Evolutionary conservation across 495 filamentous ascomycete genomes (phyloP), one percentile per base, ranked within the genome.

Genomic region (Penicillium ochrochloron): DNA sequence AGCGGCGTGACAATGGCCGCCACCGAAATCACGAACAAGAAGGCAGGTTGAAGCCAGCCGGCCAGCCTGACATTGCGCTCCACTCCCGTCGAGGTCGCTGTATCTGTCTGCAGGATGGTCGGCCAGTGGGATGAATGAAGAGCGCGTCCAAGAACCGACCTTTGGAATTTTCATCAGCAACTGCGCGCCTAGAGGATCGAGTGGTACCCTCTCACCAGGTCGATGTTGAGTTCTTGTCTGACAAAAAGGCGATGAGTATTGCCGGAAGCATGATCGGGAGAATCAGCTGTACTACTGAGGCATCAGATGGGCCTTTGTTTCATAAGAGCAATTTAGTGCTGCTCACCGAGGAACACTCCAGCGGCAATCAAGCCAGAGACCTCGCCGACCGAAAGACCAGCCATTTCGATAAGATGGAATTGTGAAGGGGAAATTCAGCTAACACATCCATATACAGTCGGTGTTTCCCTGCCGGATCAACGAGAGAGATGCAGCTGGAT

Each of bases 91-190:
- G 41, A 19, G 17, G 41, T 44, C 17, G 41, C 41, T 44, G 41
- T 44, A 19, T 44, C 41, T 44, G 41, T 44, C 17, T 44, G 41
- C 17, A 44, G 19, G 41, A 44, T 44, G 41, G 41, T 44, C 17
- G 41, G 41, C 41, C 41, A 44, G 41, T 44, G 41, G 41, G 41
- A 44, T 19, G 41, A 44, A 19, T 44, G 41, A 17, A 44, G 41
- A n/a, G 15, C 17, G 41, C 41, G 41, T 19, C 41, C 41, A 17
- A 44, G 41, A 44, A 44, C 41, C 41, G 41, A 17, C 41, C 41
- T 44, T 44, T 19, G 17, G 41, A 19, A 2, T 44, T 44, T 44
- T 44, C 41, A 44, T 44, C 41, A 44, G 41, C 41, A 44, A 44
- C 41, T 17, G 17, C 41, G 39, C 39, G 41, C 17, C 17, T 17